Conservation (phyloP, 2,329 filamentous ascomycete species). For the Cordyceps javanica region DNA sequence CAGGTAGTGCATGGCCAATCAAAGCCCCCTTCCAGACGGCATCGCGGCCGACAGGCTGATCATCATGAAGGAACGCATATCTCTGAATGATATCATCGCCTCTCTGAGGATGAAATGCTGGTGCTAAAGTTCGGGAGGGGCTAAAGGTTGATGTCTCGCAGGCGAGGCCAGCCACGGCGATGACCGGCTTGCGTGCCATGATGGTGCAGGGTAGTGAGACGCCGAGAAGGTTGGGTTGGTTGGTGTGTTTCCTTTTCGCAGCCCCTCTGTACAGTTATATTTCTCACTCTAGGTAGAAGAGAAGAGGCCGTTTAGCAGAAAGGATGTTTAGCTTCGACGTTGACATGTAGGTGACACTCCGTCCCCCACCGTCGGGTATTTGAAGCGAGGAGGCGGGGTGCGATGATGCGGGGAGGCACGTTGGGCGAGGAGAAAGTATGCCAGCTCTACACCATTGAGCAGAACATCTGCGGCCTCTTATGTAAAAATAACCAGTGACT, state of each 20-base stretch:
- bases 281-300: no score
- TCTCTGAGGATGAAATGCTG: conserved; percentile 43
- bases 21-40: conserved; percentile 45
- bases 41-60: conserved; percentile 32
- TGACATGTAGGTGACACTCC: neutral
- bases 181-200: conserved; percentile 30
- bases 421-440: neutral
- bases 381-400: neutral
- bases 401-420: neutral
- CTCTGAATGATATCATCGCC: conserved; percentile 36
- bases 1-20: conserved; percentile 45
- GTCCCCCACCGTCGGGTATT: neutral
- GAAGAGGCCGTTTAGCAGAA: neutral
- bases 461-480: neutral
- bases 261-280: neutral
- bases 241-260: no score
- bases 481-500: neutral
- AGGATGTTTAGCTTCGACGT: no score
- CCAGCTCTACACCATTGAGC: neutral
- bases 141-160: conserved; percentile 50
- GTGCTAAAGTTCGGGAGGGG: conserved; percentile 40
- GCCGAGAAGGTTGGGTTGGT: neutral
- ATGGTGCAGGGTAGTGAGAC: neutral
- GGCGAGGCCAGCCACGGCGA: conserved; percentile 46
- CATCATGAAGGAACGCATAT: conserved; percentile 39